phyloP scores from a whole-genome alignment of 805 yeast species.

The Schwanniomyces vanrijiae region DNA sequence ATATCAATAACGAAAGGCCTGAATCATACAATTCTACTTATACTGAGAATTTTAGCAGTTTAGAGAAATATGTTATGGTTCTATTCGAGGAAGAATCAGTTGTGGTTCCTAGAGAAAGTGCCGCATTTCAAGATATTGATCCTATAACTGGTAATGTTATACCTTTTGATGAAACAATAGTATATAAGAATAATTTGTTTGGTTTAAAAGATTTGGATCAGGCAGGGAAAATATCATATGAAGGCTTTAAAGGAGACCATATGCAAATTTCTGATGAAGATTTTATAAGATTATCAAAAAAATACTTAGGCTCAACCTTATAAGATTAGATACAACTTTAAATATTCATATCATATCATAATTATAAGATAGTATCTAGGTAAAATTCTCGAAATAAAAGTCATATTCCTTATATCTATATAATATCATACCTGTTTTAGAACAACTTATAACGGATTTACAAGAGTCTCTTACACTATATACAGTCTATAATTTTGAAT shows the following conservation, averaged over 20 bases:
- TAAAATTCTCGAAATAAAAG: no score
- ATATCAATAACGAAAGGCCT: constrained; percentile 60
- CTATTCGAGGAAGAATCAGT: constrained; percentile 64
- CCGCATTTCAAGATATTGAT: constrained; percentile 63
- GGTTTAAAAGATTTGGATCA: constrained; percentile 55
- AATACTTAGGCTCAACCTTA: constrained; percentile 38
- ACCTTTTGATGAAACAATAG: constrained; percentile 47
- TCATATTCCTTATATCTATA: no score
- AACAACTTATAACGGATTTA: no score
- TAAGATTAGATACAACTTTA: no score
- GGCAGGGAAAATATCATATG: constrained; percentile 46
- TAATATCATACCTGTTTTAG: no score
- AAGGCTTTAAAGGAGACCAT: constrained; percentile 56
- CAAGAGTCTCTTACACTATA: no score
- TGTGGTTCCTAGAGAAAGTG: constrained; percentile 69
- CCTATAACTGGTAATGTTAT: constrained; percentile 39
- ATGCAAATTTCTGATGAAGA: constrained; percentile 62
- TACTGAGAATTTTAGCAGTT: constrained; percentile 36
- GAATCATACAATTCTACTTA: constrained; percentile 38
- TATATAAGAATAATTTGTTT: constrained; percentile 55
- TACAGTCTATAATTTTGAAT: neutral
- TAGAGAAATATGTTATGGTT: constrained; percentile 59
- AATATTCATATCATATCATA: no score
- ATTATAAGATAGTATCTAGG: no score
- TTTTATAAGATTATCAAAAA: constrained; percentile 40